These are phyloP conservation scores for Macrolepiota fuliginosa DNA, from an alignment of 768 basidiomycete genomes.

Conservation along the genomic window DNA sequence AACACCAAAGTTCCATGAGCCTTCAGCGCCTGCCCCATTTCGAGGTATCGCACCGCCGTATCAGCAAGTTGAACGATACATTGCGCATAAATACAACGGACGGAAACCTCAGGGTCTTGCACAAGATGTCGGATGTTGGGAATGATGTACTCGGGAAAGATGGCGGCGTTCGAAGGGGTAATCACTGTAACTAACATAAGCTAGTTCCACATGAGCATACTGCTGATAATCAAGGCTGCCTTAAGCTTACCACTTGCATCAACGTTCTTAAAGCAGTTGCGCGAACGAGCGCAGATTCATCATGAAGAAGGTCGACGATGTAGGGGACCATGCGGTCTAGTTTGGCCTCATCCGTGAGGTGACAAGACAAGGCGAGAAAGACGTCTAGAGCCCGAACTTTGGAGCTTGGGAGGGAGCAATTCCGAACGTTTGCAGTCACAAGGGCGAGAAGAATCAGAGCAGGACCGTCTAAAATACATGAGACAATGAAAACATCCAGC, in stretches of 20 bases:
- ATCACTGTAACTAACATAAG: slow-evolving; percentile 69
- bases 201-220: slow-evolving; percentile 15
- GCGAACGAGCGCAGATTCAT: slow-evolving; percentile 84
- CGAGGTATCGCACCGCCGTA: slow-evolving; percentile 82
- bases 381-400: slow-evolving; percentile 85
- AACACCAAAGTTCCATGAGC: slow-evolving; percentile 75
- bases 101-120: slow-evolving; percentile 84
- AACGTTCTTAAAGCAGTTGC: slow-evolving; percentile 73
- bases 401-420: slow-evolving; percentile 81
- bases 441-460: slow-evolving; percentile 86
- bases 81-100: slow-evolving; percentile 74
- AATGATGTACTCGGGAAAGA: slow-evolving; percentile 94
- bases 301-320: slow-evolving; percentile 82
- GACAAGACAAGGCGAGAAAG: slow-evolving; percentile 75
- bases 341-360: slow-evolving; percentile 93
- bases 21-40: slow-evolving; percentile 90
- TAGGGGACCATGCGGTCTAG: slow-evolving; percentile 93
- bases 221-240: not conserved
- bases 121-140: slow-evolving; percentile 85
- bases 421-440: slow-evolving; percentile 85
- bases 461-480: slow-evolving; percentile 68
- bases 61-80: slow-evolving; percentile 84
- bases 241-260: slow-evolving; percentile 69
- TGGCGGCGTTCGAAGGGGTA: slow-evolving; percentile 73
- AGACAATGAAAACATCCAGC: not conserved